These are phyloP conservation scores for Abelmoschus esculentus DNA, from an alignment of 345 rosid genomes.

Conservation along the genomic window DNA sequence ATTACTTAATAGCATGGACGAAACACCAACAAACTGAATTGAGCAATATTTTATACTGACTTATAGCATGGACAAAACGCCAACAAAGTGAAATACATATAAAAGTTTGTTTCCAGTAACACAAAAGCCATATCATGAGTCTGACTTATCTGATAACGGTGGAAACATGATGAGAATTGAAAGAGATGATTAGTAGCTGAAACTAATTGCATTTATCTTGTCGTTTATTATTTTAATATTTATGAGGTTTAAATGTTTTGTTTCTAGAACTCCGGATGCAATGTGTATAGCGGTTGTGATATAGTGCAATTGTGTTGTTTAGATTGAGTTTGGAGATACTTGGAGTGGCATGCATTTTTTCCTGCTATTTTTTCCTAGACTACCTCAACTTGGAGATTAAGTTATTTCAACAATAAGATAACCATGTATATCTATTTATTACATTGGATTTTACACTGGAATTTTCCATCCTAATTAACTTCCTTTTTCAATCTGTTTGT, in stretches of 20 bases:
- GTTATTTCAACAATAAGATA: not conserved
- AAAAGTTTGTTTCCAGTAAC: not conserved
- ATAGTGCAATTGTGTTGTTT: not conserved
- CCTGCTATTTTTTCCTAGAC: not conserved
- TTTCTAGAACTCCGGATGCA: not conserved
- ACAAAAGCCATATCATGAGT: not conserved
- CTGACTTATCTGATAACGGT: not conserved
- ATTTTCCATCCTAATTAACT: not conserved
- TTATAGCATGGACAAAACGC: too few relatives aligned
- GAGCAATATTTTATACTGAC: too few relatives aligned
- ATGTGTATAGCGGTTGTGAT: not conserved
- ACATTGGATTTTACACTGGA: not conserved
- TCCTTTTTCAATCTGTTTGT: not conserved
- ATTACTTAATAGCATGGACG: not conserved
- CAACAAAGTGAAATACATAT: not conserved
- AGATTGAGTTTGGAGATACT: not conserved
- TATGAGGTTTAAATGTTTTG: not conserved
- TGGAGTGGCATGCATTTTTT: not conserved
- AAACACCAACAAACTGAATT: too few relatives aligned
- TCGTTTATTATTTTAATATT: not conserved
- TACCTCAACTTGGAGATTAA: not conserved
- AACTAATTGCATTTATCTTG: not conserved
- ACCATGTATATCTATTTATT: not conserved
- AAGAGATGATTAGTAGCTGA: not conserved
- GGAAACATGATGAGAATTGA: not conserved